Conservation (phyloP, 345 rosid species). For the Bruguiera gymnorhiza region DNA sequence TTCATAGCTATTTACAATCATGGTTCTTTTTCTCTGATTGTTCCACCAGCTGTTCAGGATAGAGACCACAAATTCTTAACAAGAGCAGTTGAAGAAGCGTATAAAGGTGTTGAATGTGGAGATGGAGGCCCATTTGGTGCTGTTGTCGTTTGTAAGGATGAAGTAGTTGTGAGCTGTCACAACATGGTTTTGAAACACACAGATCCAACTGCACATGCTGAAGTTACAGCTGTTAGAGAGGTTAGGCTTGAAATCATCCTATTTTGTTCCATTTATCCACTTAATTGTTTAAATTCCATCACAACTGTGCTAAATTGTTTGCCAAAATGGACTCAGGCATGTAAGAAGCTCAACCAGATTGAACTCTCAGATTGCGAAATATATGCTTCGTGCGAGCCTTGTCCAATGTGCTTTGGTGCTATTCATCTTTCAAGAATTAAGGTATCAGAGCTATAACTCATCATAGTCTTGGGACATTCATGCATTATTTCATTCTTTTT, state of each 20-base stretch:
- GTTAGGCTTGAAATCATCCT: constrained; percentile 23
- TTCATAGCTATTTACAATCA: neutral
- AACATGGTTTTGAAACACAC: constrained; percentile 80
- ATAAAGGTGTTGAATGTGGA: constrained; percentile 91
- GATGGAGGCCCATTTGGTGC: constrained; percentile 99
- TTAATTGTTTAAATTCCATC: too few species aligned
- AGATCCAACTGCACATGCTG: constrained; percentile 97
- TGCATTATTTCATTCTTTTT: neutral
- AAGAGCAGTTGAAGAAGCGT: constrained; percentile 92
- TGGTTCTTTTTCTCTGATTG: constrained; percentile 1
- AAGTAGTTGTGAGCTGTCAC: constrained; percentile 84
- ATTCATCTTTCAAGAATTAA: constrained; percentile 68
- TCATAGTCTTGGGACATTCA: neutral
- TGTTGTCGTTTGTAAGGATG: constrained; percentile 76
- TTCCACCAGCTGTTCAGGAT: constrained; percentile 68
- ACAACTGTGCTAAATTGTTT: neutral
- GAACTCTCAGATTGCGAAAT: constrained; percentile 77
- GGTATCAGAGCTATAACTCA: constrained; percentile 27
- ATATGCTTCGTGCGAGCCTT: constrained; percentile 72
- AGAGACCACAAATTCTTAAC: constrained; percentile 84
- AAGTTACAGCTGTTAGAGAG: constrained; percentile 96
- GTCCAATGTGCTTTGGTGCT: constrained; percentile 89
- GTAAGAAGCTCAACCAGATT: constrained; percentile 63
- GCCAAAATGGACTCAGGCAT: constrained; percentile 40
- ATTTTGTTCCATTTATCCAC: too few species aligned